phyloP scores from a whole-genome alignment of 23 red algal genomes.

The Gracilaria gracilis region DNA sequence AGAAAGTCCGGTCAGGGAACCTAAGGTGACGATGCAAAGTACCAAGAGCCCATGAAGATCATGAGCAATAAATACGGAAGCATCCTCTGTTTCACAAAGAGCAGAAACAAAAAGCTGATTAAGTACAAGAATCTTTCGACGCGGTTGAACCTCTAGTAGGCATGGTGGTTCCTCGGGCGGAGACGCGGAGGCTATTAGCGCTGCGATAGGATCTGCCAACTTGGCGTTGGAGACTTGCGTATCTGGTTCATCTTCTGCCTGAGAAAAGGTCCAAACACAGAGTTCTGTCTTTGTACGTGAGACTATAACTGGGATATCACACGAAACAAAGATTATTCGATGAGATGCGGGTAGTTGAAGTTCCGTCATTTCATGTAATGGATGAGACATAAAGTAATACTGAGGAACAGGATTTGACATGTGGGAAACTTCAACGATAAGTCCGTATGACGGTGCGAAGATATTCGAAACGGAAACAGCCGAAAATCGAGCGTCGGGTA shows the following conservation, averaged over 20 bases:
- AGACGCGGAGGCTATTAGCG: neutral
- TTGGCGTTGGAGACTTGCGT: neutral
- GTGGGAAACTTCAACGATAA: conserved; percentile 29
- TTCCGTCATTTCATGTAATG: conserved; percentile 17
- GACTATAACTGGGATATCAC: conserved; percentile 49
- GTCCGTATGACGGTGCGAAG: conserved; percentile 14
- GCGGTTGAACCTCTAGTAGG: conserved; percentile 29
- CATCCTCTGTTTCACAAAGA: neutral
- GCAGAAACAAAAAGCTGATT: conserved; percentile 29
- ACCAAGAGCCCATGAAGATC: conserved; percentile 61
- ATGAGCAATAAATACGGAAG: conserved; percentile 56
- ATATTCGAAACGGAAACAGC: conserved; percentile 1
- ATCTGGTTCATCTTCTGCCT: conserved; percentile 34
- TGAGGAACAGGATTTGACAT: neutral
- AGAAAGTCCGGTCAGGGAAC: conserved; percentile 51
- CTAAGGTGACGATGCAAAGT: conserved; percentile 44
- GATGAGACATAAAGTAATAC: conserved; percentile 31
- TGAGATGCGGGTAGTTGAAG: conserved; percentile 25
- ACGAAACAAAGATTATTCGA: conserved; percentile 29
- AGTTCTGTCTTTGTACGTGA: conserved; percentile 14
- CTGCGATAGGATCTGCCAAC: conserved; percentile 15
- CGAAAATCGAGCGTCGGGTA: conserved; percentile 25
- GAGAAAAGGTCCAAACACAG: conserved; percentile 24
- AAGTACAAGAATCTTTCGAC: conserved; percentile 11
- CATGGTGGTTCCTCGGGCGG: conserved; percentile 16